These are phyloP conservation scores for Plenodomus tracheiphilus DNA, from an alignment of 2,329 filamentous ascomycete genomes.

Conservation along the genomic window DNA sequence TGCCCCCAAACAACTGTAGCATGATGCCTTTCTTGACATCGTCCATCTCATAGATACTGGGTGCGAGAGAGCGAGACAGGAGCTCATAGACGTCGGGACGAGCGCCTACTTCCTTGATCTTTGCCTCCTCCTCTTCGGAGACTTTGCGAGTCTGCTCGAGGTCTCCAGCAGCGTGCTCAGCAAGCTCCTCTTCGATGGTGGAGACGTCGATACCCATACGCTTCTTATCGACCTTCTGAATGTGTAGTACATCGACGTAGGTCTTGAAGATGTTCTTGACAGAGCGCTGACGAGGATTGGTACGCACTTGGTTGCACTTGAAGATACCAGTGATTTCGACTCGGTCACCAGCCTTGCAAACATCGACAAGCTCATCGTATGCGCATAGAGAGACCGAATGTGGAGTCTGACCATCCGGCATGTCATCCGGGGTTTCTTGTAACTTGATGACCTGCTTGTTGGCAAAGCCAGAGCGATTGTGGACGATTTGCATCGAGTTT, in stretches of 20 bases:
- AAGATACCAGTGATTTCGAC: conserved; percentile 97
- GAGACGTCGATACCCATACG: conserved; percentile 88
- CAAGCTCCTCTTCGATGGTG: conserved; percentile 82
- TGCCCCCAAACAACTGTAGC: conserved; percentile 93
- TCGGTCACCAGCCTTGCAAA: conserved; percentile 96
- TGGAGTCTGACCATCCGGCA: conserved; percentile 94
- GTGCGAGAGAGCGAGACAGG: conserved; percentile 84
- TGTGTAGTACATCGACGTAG: conserved; percentile 91
- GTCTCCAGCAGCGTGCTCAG: conserved; percentile 69
- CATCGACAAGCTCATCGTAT: conserved; percentile 95
- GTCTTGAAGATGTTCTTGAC: conserved; percentile 98
- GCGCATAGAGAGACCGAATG: conserved; percentile 96
- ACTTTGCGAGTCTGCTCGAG: conserved; percentile 85
- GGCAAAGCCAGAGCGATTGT: conserved; percentile 91
- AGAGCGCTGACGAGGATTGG: conserved; percentile 89
- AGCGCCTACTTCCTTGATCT: conserved; percentile 78
- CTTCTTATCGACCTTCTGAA: conserved; percentile 95
- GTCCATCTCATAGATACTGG: conserved; percentile 96
- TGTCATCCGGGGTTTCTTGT: conserved; percentile 93
- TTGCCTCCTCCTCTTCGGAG: conserved; percentile 81
- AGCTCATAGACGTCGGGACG: conserved; percentile 92
- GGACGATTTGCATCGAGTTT: conserved; percentile 98
- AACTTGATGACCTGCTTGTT: conserved; percentile 99
- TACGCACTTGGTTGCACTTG: conserved; percentile 87
- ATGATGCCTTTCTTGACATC: conserved; percentile 99